These are phyloP conservation scores for Neurospora sp. DNA, from an alignment of 495 filamentous ascomycete genomes.

Conservation along the genomic window DNA sequence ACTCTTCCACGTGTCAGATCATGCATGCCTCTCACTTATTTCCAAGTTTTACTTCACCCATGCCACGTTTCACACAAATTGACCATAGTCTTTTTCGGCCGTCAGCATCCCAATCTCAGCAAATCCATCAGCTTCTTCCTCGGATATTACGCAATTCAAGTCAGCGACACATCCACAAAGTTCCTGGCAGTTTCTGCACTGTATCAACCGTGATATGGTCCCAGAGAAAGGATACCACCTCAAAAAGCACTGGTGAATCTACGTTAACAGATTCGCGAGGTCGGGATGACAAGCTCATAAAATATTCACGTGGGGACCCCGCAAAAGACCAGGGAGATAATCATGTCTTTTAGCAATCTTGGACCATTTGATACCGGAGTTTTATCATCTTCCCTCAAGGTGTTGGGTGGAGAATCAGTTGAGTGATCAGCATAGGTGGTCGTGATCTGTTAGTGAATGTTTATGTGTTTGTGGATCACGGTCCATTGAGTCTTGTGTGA, in stretches of 20 bases:
- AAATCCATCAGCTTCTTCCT: background rate
- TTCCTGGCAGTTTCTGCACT: background rate
- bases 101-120: background rate
- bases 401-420: background rate
- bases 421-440: background rate
- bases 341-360: background rate
- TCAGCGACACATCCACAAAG: background rate
- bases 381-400: background rate
- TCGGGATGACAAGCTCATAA: accelerated
- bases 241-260: background rate
- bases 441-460: background rate
- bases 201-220: background rate
- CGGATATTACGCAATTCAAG: background rate
- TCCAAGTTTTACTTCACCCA: background rate
- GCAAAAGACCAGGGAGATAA: background rate
- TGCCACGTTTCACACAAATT: background rate
- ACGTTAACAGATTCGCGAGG: background rate
- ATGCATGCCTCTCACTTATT: background rate
- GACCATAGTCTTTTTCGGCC: background rate
- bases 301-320: background rate
- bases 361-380: background rate
- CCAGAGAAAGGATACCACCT: background rate
- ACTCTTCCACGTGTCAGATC: background rate
- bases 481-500: no score
- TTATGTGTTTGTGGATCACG: background rate